Conservation (phyloP, 139 green algal species). For the Dunaliella primolecta region DNA sequence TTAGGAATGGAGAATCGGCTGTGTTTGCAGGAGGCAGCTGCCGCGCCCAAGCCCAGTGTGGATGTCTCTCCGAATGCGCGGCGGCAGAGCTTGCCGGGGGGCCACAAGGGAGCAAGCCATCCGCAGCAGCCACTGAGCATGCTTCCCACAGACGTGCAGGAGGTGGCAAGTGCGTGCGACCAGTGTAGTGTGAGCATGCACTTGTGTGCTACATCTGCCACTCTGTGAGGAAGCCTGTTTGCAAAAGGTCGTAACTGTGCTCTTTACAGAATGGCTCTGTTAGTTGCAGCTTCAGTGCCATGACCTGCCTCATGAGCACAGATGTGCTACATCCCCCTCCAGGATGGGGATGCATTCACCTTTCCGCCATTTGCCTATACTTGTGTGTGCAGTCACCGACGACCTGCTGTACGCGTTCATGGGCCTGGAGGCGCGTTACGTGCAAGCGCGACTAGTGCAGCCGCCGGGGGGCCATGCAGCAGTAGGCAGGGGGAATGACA, state of each 20-base stretch:
- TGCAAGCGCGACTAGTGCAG: conserved; percentile 40
- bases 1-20: no score
- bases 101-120: neutral
- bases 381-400: conserved; percentile 77
- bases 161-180: conserved; percentile 24
- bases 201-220: no score
- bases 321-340: no score
- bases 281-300: no score
- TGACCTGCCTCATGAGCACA: no score
- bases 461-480: neutral
- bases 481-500: conserved; percentile 12
- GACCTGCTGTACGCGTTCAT: conserved; percentile 84
- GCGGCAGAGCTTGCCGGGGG: neutral
- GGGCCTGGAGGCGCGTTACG: conserved; percentile 60
- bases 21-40: neutral
- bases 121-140: conserved; percentile 3
- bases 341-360: no score
- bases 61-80: neutral
- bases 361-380: no score
- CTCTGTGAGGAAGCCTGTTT: no score
- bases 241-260: no score
- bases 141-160: conserved; percentile 21
- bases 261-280: neutral
- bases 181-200: no score
- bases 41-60: neutral